Percentiles rank a stretch among this genome's conserved stretches.
Evolutionary conservation across 1,139 yeast genomes (phyloP).

Genomic region (Barnettozyma hawaiiensis): DNA sequence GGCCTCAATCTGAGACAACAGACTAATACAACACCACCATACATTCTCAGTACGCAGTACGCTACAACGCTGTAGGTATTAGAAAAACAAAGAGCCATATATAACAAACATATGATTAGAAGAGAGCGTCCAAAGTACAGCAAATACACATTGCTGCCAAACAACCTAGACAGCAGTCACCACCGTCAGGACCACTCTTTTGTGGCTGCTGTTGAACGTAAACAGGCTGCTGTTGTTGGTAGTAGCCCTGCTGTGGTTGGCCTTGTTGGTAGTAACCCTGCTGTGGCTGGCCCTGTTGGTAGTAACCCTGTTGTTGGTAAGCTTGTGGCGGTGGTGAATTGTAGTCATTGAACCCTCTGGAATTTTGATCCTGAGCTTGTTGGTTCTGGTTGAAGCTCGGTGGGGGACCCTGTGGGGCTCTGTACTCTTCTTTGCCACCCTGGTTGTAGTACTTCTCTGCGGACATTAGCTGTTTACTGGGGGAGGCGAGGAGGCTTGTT

Average conservation of each 20-base stretch:
- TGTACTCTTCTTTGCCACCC: slow-evolving; percentile 15
- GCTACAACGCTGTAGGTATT: slow-evolving; percentile 2
- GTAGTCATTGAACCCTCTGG: slow-evolving; percentile 20
- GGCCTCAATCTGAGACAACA: not conserved
- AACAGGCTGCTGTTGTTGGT: slow-evolving; percentile 59
- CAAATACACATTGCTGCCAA: slow-evolving; percentile 70
- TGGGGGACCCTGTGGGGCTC: slow-evolving; percentile 15
- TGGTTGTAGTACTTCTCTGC: slow-evolving; percentile 24
- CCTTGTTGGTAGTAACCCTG: slow-evolving; percentile 34
- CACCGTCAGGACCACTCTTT: slow-evolving; percentile 29
- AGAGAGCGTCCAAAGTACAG: slow-evolving; percentile 63
- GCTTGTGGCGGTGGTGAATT: slow-evolving; percentile 25
- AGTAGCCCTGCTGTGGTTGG: slow-evolving; percentile 32
- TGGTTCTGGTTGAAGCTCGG: slow-evolving; percentile 13
- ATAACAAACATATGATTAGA: slow-evolving; percentile 31
- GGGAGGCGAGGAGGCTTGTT: too few relatives aligned
- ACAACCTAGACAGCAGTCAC: slow-evolving; percentile 61
- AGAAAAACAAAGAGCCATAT: slow-evolving; percentile 3
- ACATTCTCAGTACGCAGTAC: not conserved
- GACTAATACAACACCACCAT: not conserved
- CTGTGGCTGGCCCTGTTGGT: slow-evolving; percentile 28
- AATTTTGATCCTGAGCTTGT: not conserved
- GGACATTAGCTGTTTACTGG: slow-evolving; percentile 16
- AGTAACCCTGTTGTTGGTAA: slow-evolving; percentile 24
- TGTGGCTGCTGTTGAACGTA: slow-evolving; percentile 55